Conservation (phyloP, 176 grass and related monocot genomes). For the Canna indica region DNA sequence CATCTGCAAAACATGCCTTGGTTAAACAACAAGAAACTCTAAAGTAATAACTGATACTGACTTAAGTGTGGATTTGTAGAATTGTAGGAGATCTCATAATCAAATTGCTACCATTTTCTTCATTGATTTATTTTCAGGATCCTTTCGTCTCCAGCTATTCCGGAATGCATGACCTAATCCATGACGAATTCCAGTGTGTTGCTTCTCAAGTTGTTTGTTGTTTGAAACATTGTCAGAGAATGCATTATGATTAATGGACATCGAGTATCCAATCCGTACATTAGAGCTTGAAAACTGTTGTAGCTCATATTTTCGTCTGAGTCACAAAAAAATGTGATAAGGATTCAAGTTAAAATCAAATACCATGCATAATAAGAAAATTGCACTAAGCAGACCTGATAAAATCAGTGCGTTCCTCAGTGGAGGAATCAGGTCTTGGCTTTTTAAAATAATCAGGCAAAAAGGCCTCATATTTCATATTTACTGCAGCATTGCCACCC, state of each 20-base stretch:
- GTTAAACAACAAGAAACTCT: not conserved
- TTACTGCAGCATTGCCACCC: slow-evolving; percentile 64
- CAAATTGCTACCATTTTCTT: slow-evolving; percentile 48
- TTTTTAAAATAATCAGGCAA: slow-evolving; percentile 56
- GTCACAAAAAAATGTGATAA: slow-evolving; percentile 1
- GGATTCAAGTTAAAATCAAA: not conserved
- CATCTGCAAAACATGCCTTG: slow-evolving; percentile 41
- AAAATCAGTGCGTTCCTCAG: slow-evolving; percentile 63
- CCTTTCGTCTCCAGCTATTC: slow-evolving; percentile 91
- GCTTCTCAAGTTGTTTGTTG: slow-evolving; percentile 34
- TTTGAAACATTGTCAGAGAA: not conserved
- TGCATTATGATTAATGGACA: not conserved
- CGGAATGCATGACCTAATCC: slow-evolving; percentile 60
- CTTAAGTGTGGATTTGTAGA: not conserved
- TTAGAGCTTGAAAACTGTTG: slow-evolving; percentile 49
- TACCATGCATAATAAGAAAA: not conserved
- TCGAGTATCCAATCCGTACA: not conserved
- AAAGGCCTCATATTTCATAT: slow-evolving; percentile 77
- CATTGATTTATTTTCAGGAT: slow-evolving; percentile 43
- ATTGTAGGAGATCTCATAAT: not conserved
- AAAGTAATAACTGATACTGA: not conserved
- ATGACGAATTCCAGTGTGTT: slow-evolving; percentile 43
- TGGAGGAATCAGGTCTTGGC: slow-evolving; percentile 64
- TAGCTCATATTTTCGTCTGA: slow-evolving; percentile 83
- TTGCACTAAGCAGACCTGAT: slow-evolving; percentile 36